A percentile compares a stretch with the other conserved stretches of the same genome.
These are phyloP conservation scores for Mortierella sp. DNA, from an alignment of 371 early-diverging fungal species.

Conservation along the genomic window DNA sequence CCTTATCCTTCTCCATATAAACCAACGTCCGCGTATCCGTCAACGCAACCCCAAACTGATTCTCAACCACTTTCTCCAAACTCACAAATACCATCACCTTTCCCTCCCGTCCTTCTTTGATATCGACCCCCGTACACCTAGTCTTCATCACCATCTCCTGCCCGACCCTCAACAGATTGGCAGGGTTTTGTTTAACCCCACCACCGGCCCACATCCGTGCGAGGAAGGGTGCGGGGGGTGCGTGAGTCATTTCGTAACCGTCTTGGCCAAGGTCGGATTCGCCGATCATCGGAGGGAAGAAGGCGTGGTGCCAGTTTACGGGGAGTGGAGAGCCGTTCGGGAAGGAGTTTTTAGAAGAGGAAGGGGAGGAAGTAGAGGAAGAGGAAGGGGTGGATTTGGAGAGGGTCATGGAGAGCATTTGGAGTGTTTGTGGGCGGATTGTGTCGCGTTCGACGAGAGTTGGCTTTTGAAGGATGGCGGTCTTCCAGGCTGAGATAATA, in stretches of 20 bases:
- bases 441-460: slow-evolving; percentile 47
- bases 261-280: slow-evolving; percentile 80
- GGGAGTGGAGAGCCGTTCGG: slow-evolving; percentile 67
- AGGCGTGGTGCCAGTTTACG: slow-evolving; percentile 83
- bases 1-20: slow-evolving; percentile 67
- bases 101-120: slow-evolving; percentile 67
- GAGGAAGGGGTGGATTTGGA: slow-evolving; percentile 58
- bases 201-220: slow-evolving; percentile 94
- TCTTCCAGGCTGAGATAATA: slow-evolving; percentile 43
- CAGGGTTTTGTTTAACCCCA: slow-evolving; percentile 65
- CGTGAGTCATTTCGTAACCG: slow-evolving; percentile 82
- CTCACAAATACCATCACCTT: slow-evolving; percentile 78
- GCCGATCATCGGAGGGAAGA: slow-evolving; percentile 81
- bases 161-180: slow-evolving; percentile 76
- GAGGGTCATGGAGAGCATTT: slow-evolving; percentile 48
- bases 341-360: slow-evolving; percentile 30
- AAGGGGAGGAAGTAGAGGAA: background rate
- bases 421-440: slow-evolving; percentile 44
- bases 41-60: slow-evolving; percentile 75
- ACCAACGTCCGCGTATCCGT: slow-evolving; percentile 80
- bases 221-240: slow-evolving; percentile 83
- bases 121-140: slow-evolving; percentile 64
- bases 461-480: slow-evolving; percentile 37
- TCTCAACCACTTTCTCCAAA: slow-evolving; percentile 72
- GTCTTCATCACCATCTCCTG: slow-evolving; percentile 71